Evolutionary conservation across 2,329 filamentous ascomycete species (phyloP).

Genomic region (Colletotrichum orchidophilum): DNA sequence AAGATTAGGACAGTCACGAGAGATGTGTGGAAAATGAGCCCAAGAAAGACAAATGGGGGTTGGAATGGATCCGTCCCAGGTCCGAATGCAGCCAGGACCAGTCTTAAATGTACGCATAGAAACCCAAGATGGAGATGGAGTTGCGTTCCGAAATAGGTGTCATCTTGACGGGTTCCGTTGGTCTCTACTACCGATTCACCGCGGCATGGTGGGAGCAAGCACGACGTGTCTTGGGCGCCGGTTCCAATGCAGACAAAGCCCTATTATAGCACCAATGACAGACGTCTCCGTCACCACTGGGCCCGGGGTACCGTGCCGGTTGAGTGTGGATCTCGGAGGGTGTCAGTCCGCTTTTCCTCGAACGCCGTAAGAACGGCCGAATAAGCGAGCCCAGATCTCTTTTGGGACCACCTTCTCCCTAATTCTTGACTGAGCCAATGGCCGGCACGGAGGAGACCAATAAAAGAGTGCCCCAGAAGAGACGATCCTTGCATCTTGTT

Average conservation of each 20-base stretch:
- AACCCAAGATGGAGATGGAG: not conserved
- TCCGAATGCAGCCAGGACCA: not conserved
- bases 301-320: not conserved
- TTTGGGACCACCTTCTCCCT: not conserved
- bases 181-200: not conserved
- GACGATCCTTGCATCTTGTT: not conserved
- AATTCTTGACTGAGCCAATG: too few species aligned
- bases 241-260: not conserved
- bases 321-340: not conserved
- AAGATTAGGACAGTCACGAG: not conserved
- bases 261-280: conserved; percentile 23
- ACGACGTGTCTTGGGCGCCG: not conserved
- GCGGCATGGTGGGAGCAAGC: not conserved
- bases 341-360: conserved; percentile 13
- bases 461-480: not conserved
- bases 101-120: not conserved
- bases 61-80: not conserved
- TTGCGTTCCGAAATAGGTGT: not conserved
- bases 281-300: not conserved
- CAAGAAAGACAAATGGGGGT: not conserved
- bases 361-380: not conserved
- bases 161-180: conserved; percentile 10
- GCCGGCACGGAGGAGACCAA: too few species aligned
- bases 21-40: not conserved
- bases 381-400: not conserved